phyloP scores from a whole-genome alignment of 139 green algal species.

The Chlamydomonas schloesseri region DNA sequence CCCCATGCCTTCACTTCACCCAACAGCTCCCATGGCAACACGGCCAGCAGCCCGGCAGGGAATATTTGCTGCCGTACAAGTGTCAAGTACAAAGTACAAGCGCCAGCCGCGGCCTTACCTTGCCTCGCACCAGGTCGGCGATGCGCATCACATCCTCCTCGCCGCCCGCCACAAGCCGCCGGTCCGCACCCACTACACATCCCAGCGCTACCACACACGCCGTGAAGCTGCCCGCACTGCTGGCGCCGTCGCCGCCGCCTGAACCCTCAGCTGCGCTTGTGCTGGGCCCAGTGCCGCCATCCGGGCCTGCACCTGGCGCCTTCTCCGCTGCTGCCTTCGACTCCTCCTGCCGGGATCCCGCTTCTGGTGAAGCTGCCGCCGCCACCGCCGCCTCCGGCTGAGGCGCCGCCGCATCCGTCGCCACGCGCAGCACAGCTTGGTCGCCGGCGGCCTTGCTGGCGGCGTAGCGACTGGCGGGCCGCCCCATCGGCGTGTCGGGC shows the following conservation, averaged over 20 bases:
- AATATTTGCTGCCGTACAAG: no score
- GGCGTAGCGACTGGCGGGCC: conserved; percentile 14
- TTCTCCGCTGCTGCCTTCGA: background rate
- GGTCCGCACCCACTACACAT: conserved; percentile 28
- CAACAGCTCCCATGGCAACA: no score
- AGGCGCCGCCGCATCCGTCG: no score
- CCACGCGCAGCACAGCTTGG: background rate
- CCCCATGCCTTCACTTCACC: no score
- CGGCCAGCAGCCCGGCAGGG: no score
- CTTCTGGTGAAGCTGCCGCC: no score
- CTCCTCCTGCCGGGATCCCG: no score
- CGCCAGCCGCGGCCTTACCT: background rate
- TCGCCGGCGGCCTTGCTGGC: conserved; percentile 19
- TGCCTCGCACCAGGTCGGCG: conserved; percentile 24
- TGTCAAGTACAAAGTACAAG: no score
- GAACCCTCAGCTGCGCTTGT: no score
- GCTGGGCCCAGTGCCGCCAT: no score
- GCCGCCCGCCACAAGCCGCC: background rate
- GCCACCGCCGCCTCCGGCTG: no score
- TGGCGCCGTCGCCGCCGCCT: background rate
- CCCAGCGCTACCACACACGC: conserved; percentile 1
- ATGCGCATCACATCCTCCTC: conserved; percentile 40
- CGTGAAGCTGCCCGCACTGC: background rate
- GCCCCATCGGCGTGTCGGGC: conserved; percentile 10
- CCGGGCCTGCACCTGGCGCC: background rate